Evolutionary conservation across 2,329 filamentous ascomycete species (phyloP).

Genomic region (Phaeoacremonium minimum): DNA sequence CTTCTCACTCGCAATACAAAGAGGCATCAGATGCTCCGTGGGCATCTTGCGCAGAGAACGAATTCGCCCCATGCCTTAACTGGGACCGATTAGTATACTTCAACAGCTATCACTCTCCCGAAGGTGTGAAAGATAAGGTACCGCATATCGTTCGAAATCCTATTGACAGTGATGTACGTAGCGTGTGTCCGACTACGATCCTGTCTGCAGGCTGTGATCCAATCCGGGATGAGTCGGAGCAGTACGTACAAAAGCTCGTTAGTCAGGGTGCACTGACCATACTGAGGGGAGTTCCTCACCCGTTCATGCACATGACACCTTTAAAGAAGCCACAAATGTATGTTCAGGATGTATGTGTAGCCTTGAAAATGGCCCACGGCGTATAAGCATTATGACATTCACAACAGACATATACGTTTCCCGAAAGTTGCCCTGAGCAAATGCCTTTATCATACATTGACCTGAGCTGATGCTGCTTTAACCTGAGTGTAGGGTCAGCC

Average conservation of each 20-base stretch:
- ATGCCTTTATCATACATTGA: too few species aligned
- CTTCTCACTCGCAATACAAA: not conserved
- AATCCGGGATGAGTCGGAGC: slow-evolving; percentile 33
- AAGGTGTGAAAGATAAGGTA: not conserved
- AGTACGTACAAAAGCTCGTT: slow-evolving; percentile 29
- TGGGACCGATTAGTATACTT: not conserved
- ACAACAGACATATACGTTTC: too few species aligned
- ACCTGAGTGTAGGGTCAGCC: too few species aligned
- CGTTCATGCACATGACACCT: not conserved
- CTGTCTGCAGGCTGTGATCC: slow-evolving; percentile 28
- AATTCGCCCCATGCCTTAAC: not conserved
- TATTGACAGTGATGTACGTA: slow-evolving; percentile 12
- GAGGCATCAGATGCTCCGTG: not conserved
- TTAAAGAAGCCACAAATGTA: not conserved
- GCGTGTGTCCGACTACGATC: slow-evolving; percentile 24
- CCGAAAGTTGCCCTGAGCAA: too few species aligned
- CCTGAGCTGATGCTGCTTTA: too few species aligned
- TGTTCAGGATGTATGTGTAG: not conserved
- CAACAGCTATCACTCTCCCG: not conserved
- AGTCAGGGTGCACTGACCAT: slow-evolving; percentile 28
- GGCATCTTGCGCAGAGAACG: not conserved
- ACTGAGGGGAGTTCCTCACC: slow-evolving; percentile 16
- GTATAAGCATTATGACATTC: too few species aligned
- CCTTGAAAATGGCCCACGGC: not conserved
- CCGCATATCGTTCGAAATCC: slow-evolving; percentile 1